A percentile compares a stretch with the other conserved stretches of the same genome.
phyloP scores from a whole-genome alignment of 2,329 filamentous ascomycete genomes.

The Capronia americana region DNA sequence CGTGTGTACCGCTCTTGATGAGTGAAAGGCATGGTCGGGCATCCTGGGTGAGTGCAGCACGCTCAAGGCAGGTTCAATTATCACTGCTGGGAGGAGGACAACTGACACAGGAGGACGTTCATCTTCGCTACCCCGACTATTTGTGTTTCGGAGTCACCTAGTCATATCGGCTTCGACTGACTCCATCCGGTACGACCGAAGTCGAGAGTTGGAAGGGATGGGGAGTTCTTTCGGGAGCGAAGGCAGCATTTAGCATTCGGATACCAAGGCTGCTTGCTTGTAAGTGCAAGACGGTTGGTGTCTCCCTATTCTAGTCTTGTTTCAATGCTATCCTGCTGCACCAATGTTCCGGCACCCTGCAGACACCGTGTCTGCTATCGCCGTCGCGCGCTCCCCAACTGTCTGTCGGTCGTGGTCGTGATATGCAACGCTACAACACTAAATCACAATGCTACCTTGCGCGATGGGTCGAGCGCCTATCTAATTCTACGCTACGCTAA shows the following conservation, averaged over 20 bases:
- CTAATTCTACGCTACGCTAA: constrained; percentile 9
- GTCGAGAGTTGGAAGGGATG: background rate
- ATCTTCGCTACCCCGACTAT: background rate
- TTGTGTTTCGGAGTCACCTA: background rate
- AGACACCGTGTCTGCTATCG: background rate
- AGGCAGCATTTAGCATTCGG: constrained; percentile 32
- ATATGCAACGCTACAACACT: background rate
- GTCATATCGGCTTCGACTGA: background rate
- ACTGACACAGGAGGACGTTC: constrained; percentile 24
- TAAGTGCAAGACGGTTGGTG: constrained; percentile 36
- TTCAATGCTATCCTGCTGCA: constrained; percentile 13
- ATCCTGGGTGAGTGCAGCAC: constrained; percentile 29
- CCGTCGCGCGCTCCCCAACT: background rate
- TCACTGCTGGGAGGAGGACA: constrained; percentile 5
- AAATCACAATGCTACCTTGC: background rate
- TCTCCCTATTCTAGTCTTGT: constrained; percentile 20
- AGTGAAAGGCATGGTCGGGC: constrained; percentile 5
- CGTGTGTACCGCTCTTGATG: background rate
- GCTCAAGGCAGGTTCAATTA: constrained; percentile 8
- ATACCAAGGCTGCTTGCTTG: constrained; percentile 36
- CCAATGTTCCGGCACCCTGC: background rate
- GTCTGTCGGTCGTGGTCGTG: too few species aligned
- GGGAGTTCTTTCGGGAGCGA: background rate
- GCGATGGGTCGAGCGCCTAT: background rate
- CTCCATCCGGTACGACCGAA: background rate